phyloP scores from a whole-genome alignment of 768 basidiomycete genomes.

The Inosperma sp. region DNA sequence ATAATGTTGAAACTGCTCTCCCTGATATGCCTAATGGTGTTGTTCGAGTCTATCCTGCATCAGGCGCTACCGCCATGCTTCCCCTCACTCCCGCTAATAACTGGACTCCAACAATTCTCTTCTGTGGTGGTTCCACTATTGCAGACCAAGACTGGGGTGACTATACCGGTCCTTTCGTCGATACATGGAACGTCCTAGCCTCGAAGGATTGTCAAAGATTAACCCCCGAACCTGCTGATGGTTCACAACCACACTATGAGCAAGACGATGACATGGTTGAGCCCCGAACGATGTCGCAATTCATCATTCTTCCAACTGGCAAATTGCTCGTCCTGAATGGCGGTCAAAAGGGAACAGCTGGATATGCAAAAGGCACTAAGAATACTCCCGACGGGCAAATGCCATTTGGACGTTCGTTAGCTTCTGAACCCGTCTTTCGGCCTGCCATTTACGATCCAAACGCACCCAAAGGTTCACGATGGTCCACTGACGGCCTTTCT shows the following conservation, averaged over 20 bases:
- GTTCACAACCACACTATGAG: slow-evolving; percentile 52
- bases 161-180: slow-evolving; percentile 64
- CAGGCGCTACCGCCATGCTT: slow-evolving; percentile 85
- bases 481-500: slow-evolving; percentile 63
- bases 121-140: slow-evolving; percentile 88
- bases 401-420: slow-evolving; percentile 71
- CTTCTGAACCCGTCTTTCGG: slow-evolving; percentile 68
- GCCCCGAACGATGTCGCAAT: slow-evolving; percentile 87
- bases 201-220: slow-evolving; percentile 76
- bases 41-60: slow-evolving; percentile 84
- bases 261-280: slow-evolving; percentile 75
- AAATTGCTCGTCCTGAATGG: slow-evolving; percentile 82
- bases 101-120: slow-evolving; percentile 78
- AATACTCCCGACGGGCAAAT: slow-evolving; percentile 45
- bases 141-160: slow-evolving; percentile 68
- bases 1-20: slow-evolving; percentile 56
- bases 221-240: slow-evolving; percentile 77
- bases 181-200: slow-evolving; percentile 69
- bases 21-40: slow-evolving; percentile 73
- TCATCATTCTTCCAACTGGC: slow-evolving; percentile 76
- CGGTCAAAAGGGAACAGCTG: slow-evolving; percentile 83
- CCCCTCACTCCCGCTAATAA: slow-evolving; percentile 88
- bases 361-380: slow-evolving; percentile 55
- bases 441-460: slow-evolving; percentile 82
- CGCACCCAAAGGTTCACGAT: slow-evolving; percentile 63